Evolutionary conservation across 2,329 filamentous ascomycete genomes (phyloP), one percentile per base, ranked within the genome.

Genomic region (Colletotrichum paranaense): DNA sequence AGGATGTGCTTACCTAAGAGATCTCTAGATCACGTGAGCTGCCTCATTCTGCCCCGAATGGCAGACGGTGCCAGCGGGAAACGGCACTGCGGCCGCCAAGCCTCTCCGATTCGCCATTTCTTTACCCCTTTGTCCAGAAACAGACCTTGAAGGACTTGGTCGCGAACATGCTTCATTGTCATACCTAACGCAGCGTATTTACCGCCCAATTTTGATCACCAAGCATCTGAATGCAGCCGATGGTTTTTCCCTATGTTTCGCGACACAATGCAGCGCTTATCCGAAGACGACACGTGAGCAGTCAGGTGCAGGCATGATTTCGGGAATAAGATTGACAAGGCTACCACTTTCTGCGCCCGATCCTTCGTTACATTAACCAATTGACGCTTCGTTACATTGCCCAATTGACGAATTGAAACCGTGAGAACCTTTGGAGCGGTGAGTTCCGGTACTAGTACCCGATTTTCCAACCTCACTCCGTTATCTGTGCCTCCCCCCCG

Each of bases 261-360:
- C 22, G 14, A 69, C 55, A 53, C 24, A 26, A 49, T 56, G 46
- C 28, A 57, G 26, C 5, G 66, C 38, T 64, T 56, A 64, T 38
- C 24, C 66, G 46, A 38, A 30, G 55, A 62, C 35, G 24, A 42
- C 70, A 73, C 70, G 70, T 73, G 70, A 73, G 28, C 38, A 68
- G 66, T 73, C 70, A 69, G 66, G 66, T 69, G 67, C 49, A 73
- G 67, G 46, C 56, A 49, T 19, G 42, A 55, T 59, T 42, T 22
- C 22, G 28, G 35, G 49, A 59, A 57, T 24, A n/a, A n/a, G 38
- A 38, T 69, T 62, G 59, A 42, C 59, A 69, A 65, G 32, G 32
- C 8, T n/a, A 38, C 24, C 26, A 42, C 38, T 4, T 26, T 16
- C 4, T 9, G 3, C 46, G 42, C 19, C 42, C 19, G 42, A 49